Conservation (phyloP, 1,139 yeast species). For the Geotrichum cucujoidarum region DNA sequence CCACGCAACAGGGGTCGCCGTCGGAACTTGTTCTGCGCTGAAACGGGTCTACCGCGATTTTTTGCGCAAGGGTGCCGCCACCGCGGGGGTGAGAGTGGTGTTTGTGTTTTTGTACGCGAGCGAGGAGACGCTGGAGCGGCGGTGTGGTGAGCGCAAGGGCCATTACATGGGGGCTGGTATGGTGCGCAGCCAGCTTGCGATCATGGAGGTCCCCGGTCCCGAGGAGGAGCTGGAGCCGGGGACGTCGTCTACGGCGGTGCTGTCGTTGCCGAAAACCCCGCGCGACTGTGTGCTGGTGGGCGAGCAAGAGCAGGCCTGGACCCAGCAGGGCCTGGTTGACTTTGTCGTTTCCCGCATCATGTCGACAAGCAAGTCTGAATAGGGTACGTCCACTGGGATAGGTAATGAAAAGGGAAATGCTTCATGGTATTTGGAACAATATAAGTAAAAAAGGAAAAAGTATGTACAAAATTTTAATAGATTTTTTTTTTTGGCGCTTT, state of each 20-base stretch:
- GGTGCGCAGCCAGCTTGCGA: conserved; percentile 72
- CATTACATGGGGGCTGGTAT: conserved; percentile 86
- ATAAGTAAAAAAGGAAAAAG: too few relatives aligned
- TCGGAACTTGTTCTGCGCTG: conserved; percentile 82
- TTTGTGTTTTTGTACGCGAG: conserved; percentile 66
- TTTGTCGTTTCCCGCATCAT: too few relatives aligned
- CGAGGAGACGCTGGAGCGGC: conserved; percentile 51
- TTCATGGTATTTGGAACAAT: too few relatives aligned
- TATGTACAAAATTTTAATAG: too few relatives aligned
- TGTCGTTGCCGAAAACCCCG: not conserved
- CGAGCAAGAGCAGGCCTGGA: conserved; percentile 1
- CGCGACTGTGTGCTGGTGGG: conserved; percentile 19
- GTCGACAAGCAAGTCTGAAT: too few relatives aligned
- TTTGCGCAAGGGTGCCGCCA: conserved; percentile 39
- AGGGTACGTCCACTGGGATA: too few relatives aligned
- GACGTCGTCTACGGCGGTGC: not conserved
- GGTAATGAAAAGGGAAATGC: too few relatives aligned
- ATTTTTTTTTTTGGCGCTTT: too few relatives aligned
- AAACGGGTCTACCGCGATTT: conserved; percentile 65
- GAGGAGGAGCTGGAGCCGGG: conserved; percentile 29
- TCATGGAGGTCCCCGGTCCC: conserved; percentile 62
- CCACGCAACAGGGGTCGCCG: conserved; percentile 29
- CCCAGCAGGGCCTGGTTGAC: not conserved
- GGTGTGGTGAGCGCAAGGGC: conserved; percentile 58
- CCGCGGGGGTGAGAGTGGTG: conserved; percentile 42